A percentile compares a stretch with the other conserved stretches of the same genome.
phyloP scores from a whole-genome alignment of 1,139 yeast genomes.

The Yamadazyma diospyri region DNA sequence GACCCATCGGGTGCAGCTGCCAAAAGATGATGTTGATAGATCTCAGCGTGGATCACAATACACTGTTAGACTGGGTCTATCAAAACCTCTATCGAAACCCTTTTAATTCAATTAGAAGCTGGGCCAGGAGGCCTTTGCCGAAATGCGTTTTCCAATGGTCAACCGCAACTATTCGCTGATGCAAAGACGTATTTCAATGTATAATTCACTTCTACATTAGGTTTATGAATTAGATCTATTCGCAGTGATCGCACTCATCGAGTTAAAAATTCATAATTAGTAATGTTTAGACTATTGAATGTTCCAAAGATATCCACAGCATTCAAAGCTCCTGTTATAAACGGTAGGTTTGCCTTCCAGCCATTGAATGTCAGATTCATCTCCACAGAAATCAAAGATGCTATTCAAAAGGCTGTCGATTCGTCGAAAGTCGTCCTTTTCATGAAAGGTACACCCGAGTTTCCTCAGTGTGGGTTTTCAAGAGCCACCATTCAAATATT shows the following conservation, averaged over 20 bases:
- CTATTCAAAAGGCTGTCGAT: conserved; percentile 78
- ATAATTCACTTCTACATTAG: too few species aligned
- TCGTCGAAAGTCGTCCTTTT: conserved; percentile 93
- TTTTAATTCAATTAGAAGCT: too few species aligned
- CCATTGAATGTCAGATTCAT: conserved; percentile 42
- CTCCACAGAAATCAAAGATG: conserved; percentile 74
- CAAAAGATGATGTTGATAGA: too few species aligned
- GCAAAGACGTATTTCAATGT: too few species aligned
- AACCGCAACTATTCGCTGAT: too few species aligned
- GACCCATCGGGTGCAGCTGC: too few species aligned
- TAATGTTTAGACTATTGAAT: conserved; percentile 6
- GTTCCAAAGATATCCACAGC: background rate
- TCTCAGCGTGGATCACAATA: too few species aligned
- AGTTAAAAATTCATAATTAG: conserved; percentile 4
- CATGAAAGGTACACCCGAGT: conserved; percentile 97
- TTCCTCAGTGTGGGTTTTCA: conserved; percentile 97
- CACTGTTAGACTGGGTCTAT: too few species aligned
- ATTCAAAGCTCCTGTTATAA: background rate
- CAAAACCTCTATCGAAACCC: too few species aligned
- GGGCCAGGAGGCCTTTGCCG: too few species aligned
- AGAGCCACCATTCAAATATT: conserved; percentile 89
- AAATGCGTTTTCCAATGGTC: too few species aligned
- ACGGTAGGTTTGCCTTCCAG: background rate
- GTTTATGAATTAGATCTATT: too few species aligned
- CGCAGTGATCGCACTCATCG: conserved; percentile 4